phyloP scores from a whole-genome alignment of 116 monocot species.

The Thalassia testudinum region DNA sequence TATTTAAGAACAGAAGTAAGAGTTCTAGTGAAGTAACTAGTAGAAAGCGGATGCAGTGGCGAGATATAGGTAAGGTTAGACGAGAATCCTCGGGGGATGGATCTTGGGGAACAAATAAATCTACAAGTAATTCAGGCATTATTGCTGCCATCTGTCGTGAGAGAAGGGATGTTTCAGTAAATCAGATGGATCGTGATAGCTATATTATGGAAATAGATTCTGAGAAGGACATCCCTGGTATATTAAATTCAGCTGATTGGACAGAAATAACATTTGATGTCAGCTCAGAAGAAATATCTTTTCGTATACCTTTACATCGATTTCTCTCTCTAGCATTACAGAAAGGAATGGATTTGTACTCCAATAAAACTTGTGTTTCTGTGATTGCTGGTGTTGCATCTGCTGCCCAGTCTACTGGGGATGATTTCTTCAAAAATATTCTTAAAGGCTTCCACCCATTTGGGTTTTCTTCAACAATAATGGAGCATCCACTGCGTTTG shows the following conservation, averaged over 20 bases:
- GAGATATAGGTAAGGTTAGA: constrained; percentile 2
- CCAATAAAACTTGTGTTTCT: constrained; percentile 14
- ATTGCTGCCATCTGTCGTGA: no score
- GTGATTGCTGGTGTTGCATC: constrained; percentile 2
- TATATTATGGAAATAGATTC: constrained; percentile 8
- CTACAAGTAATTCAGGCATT: no score
- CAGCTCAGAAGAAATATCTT: constrained; percentile 77
- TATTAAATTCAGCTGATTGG: constrained; percentile 43
- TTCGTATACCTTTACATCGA: constrained; percentile 90
- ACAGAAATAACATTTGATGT: constrained; percentile 63
- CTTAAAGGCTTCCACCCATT: constrained; percentile 41
- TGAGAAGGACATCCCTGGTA: constrained; percentile 8
- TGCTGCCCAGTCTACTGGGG: constrained; percentile 2
- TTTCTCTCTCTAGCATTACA: constrained; percentile 56
- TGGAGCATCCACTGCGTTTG: constrained; percentile 85
- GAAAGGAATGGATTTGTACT: constrained; percentile 47
- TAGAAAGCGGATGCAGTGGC: constrained; percentile 2
- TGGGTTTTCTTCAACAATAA: constrained; percentile 63
- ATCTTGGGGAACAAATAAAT: no score
- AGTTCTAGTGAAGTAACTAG: constrained; percentile 3
- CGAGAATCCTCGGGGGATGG: no score
- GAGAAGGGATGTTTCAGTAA: no score
- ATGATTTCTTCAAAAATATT: constrained; percentile 46
- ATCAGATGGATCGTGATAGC: no score
- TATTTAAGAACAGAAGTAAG: constrained; percentile 12